phyloP scores from a whole-genome alignment of 768 basidiomycete genomes.

The Solioccasus polychromus region DNA sequence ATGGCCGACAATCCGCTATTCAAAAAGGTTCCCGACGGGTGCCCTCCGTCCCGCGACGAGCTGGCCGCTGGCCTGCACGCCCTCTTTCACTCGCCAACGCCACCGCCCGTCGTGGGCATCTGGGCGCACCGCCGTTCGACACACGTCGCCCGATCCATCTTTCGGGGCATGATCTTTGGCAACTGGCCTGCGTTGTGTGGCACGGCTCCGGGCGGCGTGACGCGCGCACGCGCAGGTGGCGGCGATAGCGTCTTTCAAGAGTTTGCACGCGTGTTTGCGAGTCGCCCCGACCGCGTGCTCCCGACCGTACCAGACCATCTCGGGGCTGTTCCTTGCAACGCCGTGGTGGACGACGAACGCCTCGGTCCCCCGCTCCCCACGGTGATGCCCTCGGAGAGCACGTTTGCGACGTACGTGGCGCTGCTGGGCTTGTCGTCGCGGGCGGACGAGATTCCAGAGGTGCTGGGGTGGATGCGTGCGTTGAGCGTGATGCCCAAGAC shows the following conservation, averaged over 20 bases:
- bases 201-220: slow-evolving; percentile 30
- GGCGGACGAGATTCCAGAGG: slow-evolving; percentile 60
- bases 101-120: slow-evolving; percentile 34
- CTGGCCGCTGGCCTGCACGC: slow-evolving; percentile 8
- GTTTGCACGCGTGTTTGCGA: slow-evolving; percentile 14
- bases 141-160: slow-evolving; percentile 48
- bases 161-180: slow-evolving; percentile 54
- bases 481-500: slow-evolving; percentile 51
- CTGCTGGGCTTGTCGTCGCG: slow-evolving; percentile 52
- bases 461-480: slow-evolving; percentile 72
- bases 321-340: slow-evolving; percentile 6
- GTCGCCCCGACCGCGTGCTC: slow-evolving; percentile 11
- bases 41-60: slow-evolving; percentile 3
- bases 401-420: slow-evolving; percentile 58
- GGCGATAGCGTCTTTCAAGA: slow-evolving; percentile 20
- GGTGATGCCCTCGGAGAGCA: slow-evolving; percentile 47
- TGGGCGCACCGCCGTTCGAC: slow-evolving; percentile 48
- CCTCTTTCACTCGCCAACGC: slow-evolving; percentile 23
- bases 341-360: neutral
- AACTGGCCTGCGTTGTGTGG: slow-evolving; percentile 46
- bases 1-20: slow-evolving; percentile 20
- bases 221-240: slow-evolving; percentile 12
- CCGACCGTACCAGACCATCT: neutral
- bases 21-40: slow-evolving; percentile 1
- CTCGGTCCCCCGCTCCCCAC: slow-evolving; percentile 26